These are phyloP conservation scores for Theobroma grandiflorum DNA, from an alignment of 441 rosid species.

Conservation along the genomic window DNA sequence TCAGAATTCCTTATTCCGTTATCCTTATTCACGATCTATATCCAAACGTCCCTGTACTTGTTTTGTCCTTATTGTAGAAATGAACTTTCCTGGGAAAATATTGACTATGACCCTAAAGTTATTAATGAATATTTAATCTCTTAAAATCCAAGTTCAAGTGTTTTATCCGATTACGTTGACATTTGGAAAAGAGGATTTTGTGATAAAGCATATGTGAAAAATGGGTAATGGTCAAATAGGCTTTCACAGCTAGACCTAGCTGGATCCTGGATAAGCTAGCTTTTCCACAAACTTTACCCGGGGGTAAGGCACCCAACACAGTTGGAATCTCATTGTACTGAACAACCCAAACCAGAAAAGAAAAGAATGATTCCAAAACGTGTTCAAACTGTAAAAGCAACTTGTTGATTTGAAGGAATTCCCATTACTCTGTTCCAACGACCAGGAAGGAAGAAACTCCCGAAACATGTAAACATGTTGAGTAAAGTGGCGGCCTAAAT, in stretches of 20 bases:
- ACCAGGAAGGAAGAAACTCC: neutral
- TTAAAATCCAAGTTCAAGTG: neutral
- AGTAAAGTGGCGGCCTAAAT: neutral
- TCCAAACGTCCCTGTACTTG: neutral
- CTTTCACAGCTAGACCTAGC: slow-evolving; percentile 10
- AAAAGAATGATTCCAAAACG: neutral
- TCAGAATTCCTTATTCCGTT: neutral
- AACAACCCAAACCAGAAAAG: neutral
- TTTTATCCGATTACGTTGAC: neutral
- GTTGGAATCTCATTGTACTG: slow-evolving; percentile 1
- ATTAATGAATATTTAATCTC: neutral
- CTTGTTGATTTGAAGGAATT: neutral
- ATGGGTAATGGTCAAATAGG: neutral
- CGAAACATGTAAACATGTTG: neutral
- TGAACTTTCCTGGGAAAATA: neutral
- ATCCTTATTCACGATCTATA: neutral
- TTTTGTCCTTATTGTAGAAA: neutral
- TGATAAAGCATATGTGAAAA: neutral
- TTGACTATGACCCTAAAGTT: neutral
- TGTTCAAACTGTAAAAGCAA: neutral
- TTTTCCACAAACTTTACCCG: neutral
- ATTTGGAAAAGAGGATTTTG: neutral
- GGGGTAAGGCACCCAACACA: slow-evolving; percentile 7
- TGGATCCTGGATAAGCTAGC: neutral
- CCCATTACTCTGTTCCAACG: neutral